Evolutionary conservation across 192 early-diverging fungal genomes (phyloP), one percentile per base, ranked within the genome.

Genomic region (Coemansia sp.): DNA sequence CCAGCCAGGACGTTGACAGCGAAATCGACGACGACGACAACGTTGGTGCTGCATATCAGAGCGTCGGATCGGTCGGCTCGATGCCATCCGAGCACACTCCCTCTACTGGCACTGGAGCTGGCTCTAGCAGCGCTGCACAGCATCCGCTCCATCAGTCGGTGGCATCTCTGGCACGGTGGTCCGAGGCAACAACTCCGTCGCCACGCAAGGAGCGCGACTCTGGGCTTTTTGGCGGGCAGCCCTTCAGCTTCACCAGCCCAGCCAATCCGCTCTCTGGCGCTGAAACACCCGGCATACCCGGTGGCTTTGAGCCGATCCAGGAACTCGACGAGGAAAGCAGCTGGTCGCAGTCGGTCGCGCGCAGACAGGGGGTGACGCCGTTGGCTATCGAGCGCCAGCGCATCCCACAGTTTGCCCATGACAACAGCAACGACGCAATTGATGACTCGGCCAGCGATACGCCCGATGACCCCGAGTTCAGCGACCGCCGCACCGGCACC

Each of bases 281-380:
- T 14, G 39, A 23, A n/a, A 42, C 57, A 9, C 23, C 52, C 13
- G 38, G 25, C 10, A 4, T 18, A 11, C 54, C 36, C 5, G 34
- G 41, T 8, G 46, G 67, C 4, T 67, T 75, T 22, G 72, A 58
- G 72, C 72, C 72, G 4, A 75, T 75, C 17, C 48, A 58, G 14
- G 72, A 75, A 11, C 46, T 62, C 7, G 55, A 52, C n/a, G 64
- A 64, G 13, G 64, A 68, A 3, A 53, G 46, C 15, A 53, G 53
- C 34, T 51, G 50, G 42, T 59, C 57, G 48, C 57, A 59, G 57
- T 20, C 57, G 0, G 27, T 50, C 0, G 57, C 48, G 10, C 47
- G 50, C 2, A n/a, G 24, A 14, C 28, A 30, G 19, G 50, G 50
- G 4, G 50, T 53, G 38, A 53, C 50, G 0, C 5, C n/a, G 17